phyloP scores from a whole-genome alignment of 371 early-diverging fungal genomes.

The Mortierella sp. region DNA sequence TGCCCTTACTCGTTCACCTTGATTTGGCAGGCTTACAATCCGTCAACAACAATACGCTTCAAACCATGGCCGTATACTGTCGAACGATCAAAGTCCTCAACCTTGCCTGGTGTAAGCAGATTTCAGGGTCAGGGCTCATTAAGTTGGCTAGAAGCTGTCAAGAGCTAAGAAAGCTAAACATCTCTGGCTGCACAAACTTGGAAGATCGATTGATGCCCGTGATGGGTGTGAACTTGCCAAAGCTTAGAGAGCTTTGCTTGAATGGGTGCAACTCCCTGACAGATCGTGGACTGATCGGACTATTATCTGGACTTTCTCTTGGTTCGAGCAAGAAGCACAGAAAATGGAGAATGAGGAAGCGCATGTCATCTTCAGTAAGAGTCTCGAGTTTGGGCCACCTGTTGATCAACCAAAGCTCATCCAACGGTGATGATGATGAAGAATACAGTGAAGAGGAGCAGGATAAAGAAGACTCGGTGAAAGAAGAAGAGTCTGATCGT shows the following conservation, averaged over 20 bases:
- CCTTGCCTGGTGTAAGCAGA: slow-evolving; percentile 67
- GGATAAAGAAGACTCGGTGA: slow-evolving; percentile 4
- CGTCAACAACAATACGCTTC: slow-evolving; percentile 62
- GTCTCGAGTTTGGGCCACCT: slow-evolving; percentile 39
- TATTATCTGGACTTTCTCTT: slow-evolving; percentile 47
- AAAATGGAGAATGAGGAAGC: slow-evolving; percentile 24
- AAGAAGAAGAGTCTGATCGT: slow-evolving; percentile 27
- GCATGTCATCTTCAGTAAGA: slow-evolving; percentile 28
- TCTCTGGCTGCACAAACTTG: slow-evolving; percentile 65
- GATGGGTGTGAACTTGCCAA: slow-evolving; percentile 57
- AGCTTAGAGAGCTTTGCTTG: slow-evolving; percentile 61
- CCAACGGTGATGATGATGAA: slow-evolving; percentile 20
- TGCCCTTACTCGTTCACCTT: slow-evolving; percentile 55
- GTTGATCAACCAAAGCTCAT: slow-evolving; percentile 32
- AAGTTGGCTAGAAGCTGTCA: slow-evolving; percentile 57
- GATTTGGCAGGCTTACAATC: slow-evolving; percentile 64
- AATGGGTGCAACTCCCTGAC: slow-evolving; percentile 63
- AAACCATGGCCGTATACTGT: slow-evolving; percentile 53
- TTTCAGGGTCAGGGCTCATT: slow-evolving; percentile 62
- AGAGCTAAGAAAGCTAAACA: slow-evolving; percentile 57
- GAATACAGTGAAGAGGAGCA: slow-evolving; percentile 19
- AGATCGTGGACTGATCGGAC: slow-evolving; percentile 58
- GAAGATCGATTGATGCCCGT: slow-evolving; percentile 60
- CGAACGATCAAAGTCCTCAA: slow-evolving; percentile 60
- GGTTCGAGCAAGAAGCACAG: slow-evolving; percentile 29